Conservation (phyloP, 768 basidiomycete genomes). For the Suillus decipiens region DNA sequence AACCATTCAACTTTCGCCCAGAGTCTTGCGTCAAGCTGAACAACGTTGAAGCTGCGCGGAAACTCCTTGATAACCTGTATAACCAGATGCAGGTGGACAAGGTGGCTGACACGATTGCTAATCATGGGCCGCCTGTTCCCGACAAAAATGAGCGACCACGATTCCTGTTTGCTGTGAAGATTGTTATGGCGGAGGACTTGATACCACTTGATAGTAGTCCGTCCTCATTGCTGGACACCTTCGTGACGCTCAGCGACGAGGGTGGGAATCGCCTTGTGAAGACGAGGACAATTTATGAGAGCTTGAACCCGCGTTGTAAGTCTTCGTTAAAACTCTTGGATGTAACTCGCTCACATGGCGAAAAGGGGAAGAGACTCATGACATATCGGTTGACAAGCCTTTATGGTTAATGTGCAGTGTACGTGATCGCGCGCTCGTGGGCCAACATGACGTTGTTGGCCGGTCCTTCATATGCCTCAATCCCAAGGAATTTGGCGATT, state of each 20-base stretch:
- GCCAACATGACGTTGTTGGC: conserved; percentile 92
- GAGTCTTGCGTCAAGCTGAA: conserved; percentile 98
- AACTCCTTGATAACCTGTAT: conserved; percentile 92
- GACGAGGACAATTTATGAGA: conserved; percentile 95
- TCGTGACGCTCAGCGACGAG: conserved; percentile 93
- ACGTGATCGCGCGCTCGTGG: conserved; percentile 85
- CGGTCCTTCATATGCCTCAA: conserved; percentile 92
- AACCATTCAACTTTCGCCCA: conserved; percentile 92
- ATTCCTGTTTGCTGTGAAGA: conserved; percentile 92
- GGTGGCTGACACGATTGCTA: conserved; percentile 63
- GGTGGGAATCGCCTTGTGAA: conserved; percentile 87
- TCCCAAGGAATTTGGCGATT: conserved; percentile 84
- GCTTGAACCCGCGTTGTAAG: conserved; percentile 86
- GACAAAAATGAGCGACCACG: conserved; percentile 65
- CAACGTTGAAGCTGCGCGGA: conserved; percentile 91
- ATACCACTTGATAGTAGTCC: conserved; percentile 74
- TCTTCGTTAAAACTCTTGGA: conserved; percentile 13
- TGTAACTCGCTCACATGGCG: conserved; percentile 12
- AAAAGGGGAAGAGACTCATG: conserved; percentile 95
- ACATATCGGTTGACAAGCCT: conserved; percentile 90
- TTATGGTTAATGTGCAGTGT: conserved; percentile 97
- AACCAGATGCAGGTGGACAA: conserved; percentile 88
- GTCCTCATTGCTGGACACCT: conserved; percentile 84
- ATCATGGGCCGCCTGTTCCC: conserved; percentile 66
- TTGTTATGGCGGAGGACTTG: conserved; percentile 89